Percentiles rank a stretch among this genome's conserved stretches.
phyloP scores from a whole-genome alignment of 345 rosid species.

The Hibiscus tridactylites region DNA sequence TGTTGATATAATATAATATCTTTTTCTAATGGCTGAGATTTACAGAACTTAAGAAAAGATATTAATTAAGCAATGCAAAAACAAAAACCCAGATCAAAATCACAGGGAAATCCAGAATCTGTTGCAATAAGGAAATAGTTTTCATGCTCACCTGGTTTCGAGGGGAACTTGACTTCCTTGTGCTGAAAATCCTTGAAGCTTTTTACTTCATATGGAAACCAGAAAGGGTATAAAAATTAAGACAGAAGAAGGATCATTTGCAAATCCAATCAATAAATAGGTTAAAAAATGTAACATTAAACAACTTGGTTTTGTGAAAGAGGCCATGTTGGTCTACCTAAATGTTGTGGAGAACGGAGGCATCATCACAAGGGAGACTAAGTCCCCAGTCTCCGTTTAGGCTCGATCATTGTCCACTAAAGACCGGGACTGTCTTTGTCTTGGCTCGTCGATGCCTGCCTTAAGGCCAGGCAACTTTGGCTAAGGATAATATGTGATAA shows the following conservation, averaged over 20 bases:
- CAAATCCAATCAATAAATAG: neutral
- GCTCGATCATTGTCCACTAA: slow-evolving; percentile 35
- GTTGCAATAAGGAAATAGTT: too few species aligned
- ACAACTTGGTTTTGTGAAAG: neutral
- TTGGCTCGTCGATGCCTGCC: slow-evolving; percentile 34
- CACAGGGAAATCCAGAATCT: too few species aligned
- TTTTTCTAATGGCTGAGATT: slow-evolving; percentile 15
- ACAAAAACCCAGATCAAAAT: too few species aligned
- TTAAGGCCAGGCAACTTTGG: slow-evolving; percentile 8
- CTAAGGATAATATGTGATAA: slow-evolving; percentile 7
- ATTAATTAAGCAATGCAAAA: too few species aligned
- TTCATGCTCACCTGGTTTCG: too few species aligned
- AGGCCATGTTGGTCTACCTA: neutral
- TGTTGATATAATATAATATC: neutral
- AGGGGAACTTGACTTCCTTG: too few species aligned
- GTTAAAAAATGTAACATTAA: neutral
- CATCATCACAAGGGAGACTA: slow-evolving; percentile 22
- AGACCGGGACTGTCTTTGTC: slow-evolving; percentile 35
- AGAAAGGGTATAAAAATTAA: too few species aligned
- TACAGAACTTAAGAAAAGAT: too few species aligned
- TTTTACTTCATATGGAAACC: too few species aligned
- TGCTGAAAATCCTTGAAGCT: too few species aligned
- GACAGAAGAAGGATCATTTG: too few species aligned
- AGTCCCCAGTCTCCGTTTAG: slow-evolving; percentile 15
- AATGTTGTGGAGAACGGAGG: slow-evolving; percentile 18